phyloP scores from a whole-genome alignment of 73 alveolate species.

The Stentor coeruleus region DNA sequence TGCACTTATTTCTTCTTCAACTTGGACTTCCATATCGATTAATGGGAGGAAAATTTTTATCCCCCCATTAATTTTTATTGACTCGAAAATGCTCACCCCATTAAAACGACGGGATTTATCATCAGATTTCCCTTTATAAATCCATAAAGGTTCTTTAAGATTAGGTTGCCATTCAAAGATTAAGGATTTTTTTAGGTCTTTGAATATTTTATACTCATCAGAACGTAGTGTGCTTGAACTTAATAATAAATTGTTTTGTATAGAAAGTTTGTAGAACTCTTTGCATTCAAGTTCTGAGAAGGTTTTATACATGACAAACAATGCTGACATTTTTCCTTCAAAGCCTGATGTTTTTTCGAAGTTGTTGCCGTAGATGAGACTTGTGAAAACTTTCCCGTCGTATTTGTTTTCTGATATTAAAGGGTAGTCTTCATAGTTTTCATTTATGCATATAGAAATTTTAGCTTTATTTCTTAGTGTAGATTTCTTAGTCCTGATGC shows the following conservation, averaged over 20 bases:
- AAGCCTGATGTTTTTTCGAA: background rate
- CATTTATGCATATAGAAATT: background rate
- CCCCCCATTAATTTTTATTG: background rate
- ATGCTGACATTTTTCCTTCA: background rate
- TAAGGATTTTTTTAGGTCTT: background rate
- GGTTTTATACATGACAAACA: background rate
- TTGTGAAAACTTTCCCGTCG: background rate
- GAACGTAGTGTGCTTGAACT: background rate
- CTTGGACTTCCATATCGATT: background rate
- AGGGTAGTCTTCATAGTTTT: background rate
- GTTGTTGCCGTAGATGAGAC: background rate
- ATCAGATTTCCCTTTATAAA: background rate
- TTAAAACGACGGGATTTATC: background rate
- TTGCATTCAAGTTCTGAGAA: background rate
- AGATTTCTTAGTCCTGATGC: background rate
- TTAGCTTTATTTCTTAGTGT: background rate
- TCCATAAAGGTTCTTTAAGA: background rate
- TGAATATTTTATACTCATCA: background rate
- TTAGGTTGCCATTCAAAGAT: background rate
- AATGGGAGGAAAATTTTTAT: conserved; percentile 15
- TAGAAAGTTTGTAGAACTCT: background rate
- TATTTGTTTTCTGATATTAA: background rate
- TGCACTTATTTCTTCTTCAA: background rate
- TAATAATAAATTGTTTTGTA: no score
- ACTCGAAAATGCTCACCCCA: conserved; percentile 7